Evolutionary conservation across 163 green algal species (phyloP).

Genomic region (Scenedesmus sp.): DNA sequence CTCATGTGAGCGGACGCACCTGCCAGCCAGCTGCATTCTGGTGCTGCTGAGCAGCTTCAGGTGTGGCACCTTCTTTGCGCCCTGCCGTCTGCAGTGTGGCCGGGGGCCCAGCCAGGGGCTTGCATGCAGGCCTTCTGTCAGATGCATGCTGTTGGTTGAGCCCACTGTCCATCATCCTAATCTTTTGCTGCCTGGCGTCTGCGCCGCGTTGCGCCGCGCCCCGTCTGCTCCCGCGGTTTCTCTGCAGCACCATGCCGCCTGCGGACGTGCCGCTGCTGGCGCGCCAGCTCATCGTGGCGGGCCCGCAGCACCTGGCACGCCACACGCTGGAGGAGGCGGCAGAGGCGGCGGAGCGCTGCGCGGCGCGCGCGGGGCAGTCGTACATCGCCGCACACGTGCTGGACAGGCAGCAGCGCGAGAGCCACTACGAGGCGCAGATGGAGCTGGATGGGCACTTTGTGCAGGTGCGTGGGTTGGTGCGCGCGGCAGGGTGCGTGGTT

Average conservation of each 20-base stretch:
- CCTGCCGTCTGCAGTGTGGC: no score
- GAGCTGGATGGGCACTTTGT: conserved; percentile 38
- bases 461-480: conserved; percentile 14
- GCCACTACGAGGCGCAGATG: conserved; percentile 13
- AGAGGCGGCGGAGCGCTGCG: conserved; percentile 33
- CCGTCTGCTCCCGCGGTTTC: not conserved
- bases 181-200: not conserved
- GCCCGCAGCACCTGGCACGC: not conserved
- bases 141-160: no score
- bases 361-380: not conserved
- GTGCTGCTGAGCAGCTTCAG: no score
- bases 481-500: not conserved
- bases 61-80: no score
- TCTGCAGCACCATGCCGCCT: conserved; percentile 28
- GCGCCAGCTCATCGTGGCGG: conserved; percentile 9
- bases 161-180: not conserved
- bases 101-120: no score
- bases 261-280: not conserved
- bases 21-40: not conserved
- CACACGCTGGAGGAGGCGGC: conserved; percentile 37
- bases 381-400: conserved; percentile 5
- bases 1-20: not conserved
- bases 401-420: conserved; percentile 6
- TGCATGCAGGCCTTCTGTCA: no score
- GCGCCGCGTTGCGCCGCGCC: not conserved